Conservation (phyloP, 352 stramenopile genomes). For the Phytophthora lateralis region DNA sequence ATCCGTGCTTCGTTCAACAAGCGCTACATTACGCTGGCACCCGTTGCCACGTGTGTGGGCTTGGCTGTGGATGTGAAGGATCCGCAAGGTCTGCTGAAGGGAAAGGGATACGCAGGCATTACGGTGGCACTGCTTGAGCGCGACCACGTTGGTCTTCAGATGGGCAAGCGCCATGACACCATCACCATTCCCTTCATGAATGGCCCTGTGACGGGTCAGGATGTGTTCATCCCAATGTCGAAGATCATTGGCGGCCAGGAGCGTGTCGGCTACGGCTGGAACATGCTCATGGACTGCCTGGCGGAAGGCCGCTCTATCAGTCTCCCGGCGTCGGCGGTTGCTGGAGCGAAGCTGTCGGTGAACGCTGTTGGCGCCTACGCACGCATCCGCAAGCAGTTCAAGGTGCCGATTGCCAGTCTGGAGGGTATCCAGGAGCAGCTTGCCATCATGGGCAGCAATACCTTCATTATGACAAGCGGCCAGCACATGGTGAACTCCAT, state of each 20-base stretch:
- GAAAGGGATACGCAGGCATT: constrained; percentile 94
- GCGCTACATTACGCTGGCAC: constrained; percentile 98
- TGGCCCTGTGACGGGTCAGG: constrained; percentile 94
- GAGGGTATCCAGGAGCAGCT: constrained; percentile 98
- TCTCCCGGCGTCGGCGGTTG: constrained; percentile 95
- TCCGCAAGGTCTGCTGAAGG: constrained; percentile 94
- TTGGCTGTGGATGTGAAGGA: constrained; percentile 97
- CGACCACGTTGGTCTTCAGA: constrained; percentile 93
- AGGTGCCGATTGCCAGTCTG: constrained; percentile 97
- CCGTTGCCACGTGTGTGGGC: constrained; percentile 96
- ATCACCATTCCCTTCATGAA: constrained; percentile 98
- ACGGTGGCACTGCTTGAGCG: constrained; percentile 96
- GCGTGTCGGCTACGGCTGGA: constrained; percentile 97
- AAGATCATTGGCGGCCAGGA: constrained; percentile 97
- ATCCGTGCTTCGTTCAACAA: constrained; percentile 98
- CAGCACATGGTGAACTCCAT: constrained; percentile 99
- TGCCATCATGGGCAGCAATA: constrained; percentile 92
- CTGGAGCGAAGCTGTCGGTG: constrained; percentile 91
- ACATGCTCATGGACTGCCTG: constrained; percentile 99
- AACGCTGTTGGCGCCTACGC: constrained; percentile 95
- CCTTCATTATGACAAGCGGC: constrained; percentile 95
- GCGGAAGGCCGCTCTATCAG: constrained; percentile 97
- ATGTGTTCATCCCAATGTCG: constrained; percentile 98
- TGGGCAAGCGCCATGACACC: constrained; percentile 96
- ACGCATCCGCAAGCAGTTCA: constrained; percentile 98